Percentiles rank a stretch among this genome's conserved stretches.
These are phyloP conservation scores for Metschnikowia continentalis DNA, from an alignment of 805 yeast species.

Conservation along the genomic window DNA sequence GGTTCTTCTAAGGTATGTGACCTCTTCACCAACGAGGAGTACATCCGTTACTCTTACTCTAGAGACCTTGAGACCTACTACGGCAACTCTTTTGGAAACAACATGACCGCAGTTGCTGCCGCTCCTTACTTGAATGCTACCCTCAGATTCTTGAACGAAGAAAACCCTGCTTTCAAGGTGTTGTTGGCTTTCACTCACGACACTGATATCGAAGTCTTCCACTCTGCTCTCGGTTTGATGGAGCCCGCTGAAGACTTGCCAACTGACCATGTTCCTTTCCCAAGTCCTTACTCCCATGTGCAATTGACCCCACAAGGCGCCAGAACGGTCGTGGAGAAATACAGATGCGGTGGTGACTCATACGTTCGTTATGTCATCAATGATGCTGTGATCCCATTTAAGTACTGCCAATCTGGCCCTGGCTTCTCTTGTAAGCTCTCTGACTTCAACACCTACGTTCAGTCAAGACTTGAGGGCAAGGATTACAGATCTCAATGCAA, in stretches of 20 bases:
- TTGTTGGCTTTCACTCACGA: slow-evolving; percentile 77
- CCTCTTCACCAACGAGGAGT: slow-evolving; percentile 65
- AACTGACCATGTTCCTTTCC: slow-evolving; percentile 43
- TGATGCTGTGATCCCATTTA: slow-evolving; percentile 38
- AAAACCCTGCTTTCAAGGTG: slow-evolving; percentile 43
- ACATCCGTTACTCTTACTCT: slow-evolving; percentile 56
- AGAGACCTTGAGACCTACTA: slow-evolving; percentile 59
- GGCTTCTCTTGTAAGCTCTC: slow-evolving; percentile 40
- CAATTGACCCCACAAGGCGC: slow-evolving; percentile 40
- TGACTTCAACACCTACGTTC: slow-evolving; percentile 29
- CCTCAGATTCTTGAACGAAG: slow-evolving; percentile 44
- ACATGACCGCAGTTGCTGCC: slow-evolving; percentile 55
- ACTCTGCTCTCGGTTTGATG: slow-evolving; percentile 61
- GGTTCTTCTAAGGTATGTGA: slow-evolving; percentile 67
- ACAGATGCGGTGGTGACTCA: slow-evolving; percentile 24
- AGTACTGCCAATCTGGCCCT: slow-evolving; percentile 35
- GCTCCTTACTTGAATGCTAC: slow-evolving; percentile 49
- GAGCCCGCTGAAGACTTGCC: slow-evolving; percentile 42
- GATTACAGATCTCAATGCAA: slow-evolving; percentile 28
- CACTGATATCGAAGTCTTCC: slow-evolving; percentile 55
- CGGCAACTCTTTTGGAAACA: slow-evolving; percentile 59
- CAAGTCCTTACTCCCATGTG: slow-evolving; percentile 42
- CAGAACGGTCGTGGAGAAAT: slow-evolving; percentile 36
- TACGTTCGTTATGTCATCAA: slow-evolving; percentile 38
- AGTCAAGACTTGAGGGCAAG: slow-evolving; percentile 24